A percentile compares a stretch with the other conserved stretches of the same genome.
Evolutionary conservation across 345 rosid species (phyloP).

Genomic region (Pelargonium nanum): DNA sequence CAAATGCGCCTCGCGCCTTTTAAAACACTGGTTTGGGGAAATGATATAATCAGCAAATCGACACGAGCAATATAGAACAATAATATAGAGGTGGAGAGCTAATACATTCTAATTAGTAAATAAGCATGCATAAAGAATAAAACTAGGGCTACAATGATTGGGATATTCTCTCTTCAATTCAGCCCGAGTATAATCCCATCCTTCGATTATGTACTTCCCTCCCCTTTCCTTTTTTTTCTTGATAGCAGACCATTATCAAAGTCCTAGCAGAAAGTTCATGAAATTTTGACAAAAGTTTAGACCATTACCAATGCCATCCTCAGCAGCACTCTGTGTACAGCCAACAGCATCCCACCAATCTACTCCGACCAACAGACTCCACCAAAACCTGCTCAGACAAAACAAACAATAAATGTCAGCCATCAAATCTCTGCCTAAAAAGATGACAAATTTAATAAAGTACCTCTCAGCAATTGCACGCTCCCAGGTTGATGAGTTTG

Average conservation of each 20-base stretch:
- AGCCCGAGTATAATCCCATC: too few relatives aligned
- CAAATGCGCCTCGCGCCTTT: too few relatives aligned
- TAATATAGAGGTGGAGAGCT: not conserved
- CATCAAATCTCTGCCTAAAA: not conserved
- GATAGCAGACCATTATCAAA: too few relatives aligned
- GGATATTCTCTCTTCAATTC: not conserved
- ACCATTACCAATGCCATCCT: constrained; percentile 78
- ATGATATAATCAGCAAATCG: not conserved
- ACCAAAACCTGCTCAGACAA: constrained; percentile 77
- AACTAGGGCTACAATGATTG: not conserved
- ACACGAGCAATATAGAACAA: too few relatives aligned
- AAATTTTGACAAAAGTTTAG: not conserved
- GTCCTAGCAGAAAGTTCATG: too few relatives aligned
- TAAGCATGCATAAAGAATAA: not conserved
- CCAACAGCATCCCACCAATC: constrained; percentile 99
- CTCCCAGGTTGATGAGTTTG: constrained; percentile 81
- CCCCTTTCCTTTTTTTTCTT: too few relatives aligned
- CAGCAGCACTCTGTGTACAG: constrained; percentile 99
- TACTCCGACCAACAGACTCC: constrained; percentile 99
- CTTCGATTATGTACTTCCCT: too few relatives aligned
- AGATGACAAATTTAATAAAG: not conserved
- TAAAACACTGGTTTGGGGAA: too few relatives aligned
- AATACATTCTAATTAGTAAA: not conserved
- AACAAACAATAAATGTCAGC: not conserved
- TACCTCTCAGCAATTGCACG: constrained; percentile 99